Evolutionary conservation across 208 protist species (phyloP).

Genomic region (Cochliopodium minus): DNA sequence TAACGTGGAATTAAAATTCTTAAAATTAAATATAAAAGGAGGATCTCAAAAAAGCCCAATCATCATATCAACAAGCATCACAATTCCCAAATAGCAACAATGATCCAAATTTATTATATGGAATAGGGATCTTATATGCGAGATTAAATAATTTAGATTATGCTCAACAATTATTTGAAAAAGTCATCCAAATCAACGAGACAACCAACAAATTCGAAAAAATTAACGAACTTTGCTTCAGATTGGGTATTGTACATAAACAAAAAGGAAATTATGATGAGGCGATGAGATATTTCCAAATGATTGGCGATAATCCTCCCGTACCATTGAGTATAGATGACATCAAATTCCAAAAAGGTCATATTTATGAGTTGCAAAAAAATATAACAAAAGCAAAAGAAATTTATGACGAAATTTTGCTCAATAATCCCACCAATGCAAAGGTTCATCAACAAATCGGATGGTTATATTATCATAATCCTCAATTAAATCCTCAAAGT

Average conservation of each 20-base stretch:
- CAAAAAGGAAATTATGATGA: constrained; percentile 36
- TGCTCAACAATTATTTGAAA: constrained; percentile 43
- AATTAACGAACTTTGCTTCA: constrained; percentile 37
- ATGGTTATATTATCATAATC: constrained; percentile 36
- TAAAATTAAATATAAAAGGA: too few species aligned
- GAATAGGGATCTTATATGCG: constrained; percentile 49
- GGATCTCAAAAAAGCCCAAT: constrained; percentile 34
- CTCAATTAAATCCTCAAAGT: too few species aligned
- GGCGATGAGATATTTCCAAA: constrained; percentile 28
- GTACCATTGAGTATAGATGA: constrained; percentile 25
- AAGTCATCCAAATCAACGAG: constrained; percentile 38
- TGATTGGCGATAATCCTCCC: constrained; percentile 25
- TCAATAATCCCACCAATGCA: constrained; percentile 31
- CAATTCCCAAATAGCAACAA: constrained; percentile 21
- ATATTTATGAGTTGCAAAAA: constrained; percentile 41
- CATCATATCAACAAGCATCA: constrained; percentile 43
- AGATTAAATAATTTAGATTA: constrained; percentile 37
- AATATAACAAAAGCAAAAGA: constrained; percentile 14
- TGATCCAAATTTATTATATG: constrained; percentile 50
- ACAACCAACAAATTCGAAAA: constrained; percentile 48
- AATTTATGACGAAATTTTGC: constrained; percentile 26
- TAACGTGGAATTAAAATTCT: constrained; percentile 5
- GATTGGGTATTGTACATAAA: constrained; percentile 45
- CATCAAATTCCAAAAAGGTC: constrained; percentile 45
- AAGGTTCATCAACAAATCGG: constrained; percentile 42